Evolutionary conservation across 2,329 filamentous ascomycete species (phyloP), one percentile per base, ranked within the genome.

Genomic region (Tolypocladium ophioglossoides): DNA sequence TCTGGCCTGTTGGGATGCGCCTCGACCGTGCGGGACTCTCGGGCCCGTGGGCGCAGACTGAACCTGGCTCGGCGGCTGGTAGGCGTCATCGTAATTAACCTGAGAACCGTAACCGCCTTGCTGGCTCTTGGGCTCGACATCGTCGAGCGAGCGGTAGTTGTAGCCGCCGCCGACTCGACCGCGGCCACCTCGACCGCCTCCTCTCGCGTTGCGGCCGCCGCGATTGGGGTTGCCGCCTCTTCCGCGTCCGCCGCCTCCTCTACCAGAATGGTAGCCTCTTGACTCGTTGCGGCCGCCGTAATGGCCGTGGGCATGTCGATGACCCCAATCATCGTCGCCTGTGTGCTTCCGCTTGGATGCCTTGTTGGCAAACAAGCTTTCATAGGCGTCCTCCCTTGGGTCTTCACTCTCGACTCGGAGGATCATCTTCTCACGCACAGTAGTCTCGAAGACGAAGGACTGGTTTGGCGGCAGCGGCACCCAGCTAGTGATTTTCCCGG

Each of bases 391-490:
- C 62, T 87, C 83, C 27, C 72, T 69, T 3, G 74, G 72, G 51
- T 83, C 73, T 58, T 92, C 88, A 52, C 84, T 77, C 67, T 96
- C 90, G 49, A 97, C 85, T 2, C 87, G 81, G 52, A 97, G 72
- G 58, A 94, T 77, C 18, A 89, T 82, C 72, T 95, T 96, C 71
- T 97, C 91, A 20, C 87, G 87, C 1, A 97, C 89, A 0, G 82
- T 83, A 1, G 87, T 91, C 58, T 95, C 89, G 63, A 97, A 91
- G 7, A 83, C 78, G 64, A 91, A 83, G 0, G 83, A 78, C 63
- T 87, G 82, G 9, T 90, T 84, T 6, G 80, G 74, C 0, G 86
- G 72, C 4, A 95, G 78, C 5, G 89, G 83, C 58, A 88, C 82
- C 94, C 92, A 97, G 59, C 87, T 85, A 53, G 84, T 82, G 55